phyloP scores from a whole-genome alignment of 352 stramenopile species.

The Pythium plurisporium region DNA sequence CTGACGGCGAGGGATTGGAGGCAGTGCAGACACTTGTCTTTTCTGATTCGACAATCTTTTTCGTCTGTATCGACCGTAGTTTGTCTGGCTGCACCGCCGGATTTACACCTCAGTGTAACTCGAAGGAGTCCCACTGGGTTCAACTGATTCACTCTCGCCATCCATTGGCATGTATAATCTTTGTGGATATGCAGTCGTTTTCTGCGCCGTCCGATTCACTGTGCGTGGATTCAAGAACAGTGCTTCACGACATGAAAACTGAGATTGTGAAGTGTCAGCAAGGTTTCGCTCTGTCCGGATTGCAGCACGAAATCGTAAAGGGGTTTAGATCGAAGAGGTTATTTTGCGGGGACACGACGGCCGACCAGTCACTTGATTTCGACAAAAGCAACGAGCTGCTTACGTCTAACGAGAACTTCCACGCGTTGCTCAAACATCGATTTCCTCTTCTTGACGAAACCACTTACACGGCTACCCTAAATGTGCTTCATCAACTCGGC shows the following conservation, averaged over 20 bases:
- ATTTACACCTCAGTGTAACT: neutral
- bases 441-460: too few relatives aligned
- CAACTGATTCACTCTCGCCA: neutral
- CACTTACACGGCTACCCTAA: neutral
- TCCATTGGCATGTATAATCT: neutral
- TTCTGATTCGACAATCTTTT: neutral
- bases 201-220: neutral
- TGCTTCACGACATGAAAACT: neutral
- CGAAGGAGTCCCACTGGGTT: neutral
- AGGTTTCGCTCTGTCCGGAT: neutral
- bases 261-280: neutral
- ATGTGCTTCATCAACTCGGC: neutral
- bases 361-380: too few relatives aligned
- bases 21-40: neutral
- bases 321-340: too few relatives aligned
- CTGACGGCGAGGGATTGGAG: neutral
- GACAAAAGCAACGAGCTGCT: neutral
- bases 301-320: neutral
- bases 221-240: neutral
- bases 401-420: neutral
- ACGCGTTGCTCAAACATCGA: too few relatives aligned
- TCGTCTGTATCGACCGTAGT: neutral
- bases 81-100: neutral
- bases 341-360: too few relatives aligned
- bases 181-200: too few relatives aligned